Evolutionary conservation across 163 green algal species (phyloP).

Genomic region (Chlorella variabilis): DNA sequence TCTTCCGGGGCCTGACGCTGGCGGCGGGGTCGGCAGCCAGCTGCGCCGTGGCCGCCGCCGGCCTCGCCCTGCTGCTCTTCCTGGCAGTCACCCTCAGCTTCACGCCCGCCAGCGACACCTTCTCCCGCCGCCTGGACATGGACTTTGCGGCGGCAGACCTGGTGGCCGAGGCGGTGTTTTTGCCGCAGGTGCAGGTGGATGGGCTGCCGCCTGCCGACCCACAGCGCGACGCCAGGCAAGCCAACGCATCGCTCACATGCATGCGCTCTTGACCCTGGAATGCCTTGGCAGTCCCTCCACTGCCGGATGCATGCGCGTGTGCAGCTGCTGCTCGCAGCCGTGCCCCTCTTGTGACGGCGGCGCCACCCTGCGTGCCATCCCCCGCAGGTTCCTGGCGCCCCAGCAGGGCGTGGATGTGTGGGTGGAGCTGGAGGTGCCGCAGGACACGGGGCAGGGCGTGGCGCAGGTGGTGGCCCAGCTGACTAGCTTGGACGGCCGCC

Average conservation of each 20-base stretch:
- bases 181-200: slow-evolving; percentile 9
- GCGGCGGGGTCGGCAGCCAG: slow-evolving; percentile 6
- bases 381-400: slow-evolving; percentile 35
- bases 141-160: slow-evolving; percentile 30
- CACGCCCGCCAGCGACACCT: slow-evolving; percentile 18
- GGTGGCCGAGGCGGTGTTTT: slow-evolving; percentile 20
- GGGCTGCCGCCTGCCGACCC: neutral
- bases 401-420: slow-evolving; percentile 45
- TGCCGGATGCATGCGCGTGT: too few relatives aligned
- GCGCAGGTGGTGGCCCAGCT: slow-evolving; percentile 43
- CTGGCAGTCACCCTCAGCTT: slow-evolving; percentile 33
- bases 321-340: too few relatives aligned
- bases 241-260: neutral
- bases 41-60: slow-evolving; percentile 6
- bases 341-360: too few relatives aligned
- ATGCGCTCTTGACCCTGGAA: too few relatives aligned
- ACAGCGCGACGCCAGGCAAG: neutral
- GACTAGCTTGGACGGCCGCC: slow-evolving; percentile 17
- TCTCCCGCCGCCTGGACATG: slow-evolving; percentile 34
- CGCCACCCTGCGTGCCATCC: neutral
- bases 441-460: neutral
- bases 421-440: slow-evolving; percentile 46
- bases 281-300: too few relatives aligned
- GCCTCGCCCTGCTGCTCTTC: slow-evolving; percentile 38
- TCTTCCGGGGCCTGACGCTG: slow-evolving; percentile 16